Evolutionary conservation across 495 filamentous ascomycete genomes (phyloP).

Genomic region (Bacidia gigantensis): DNA sequence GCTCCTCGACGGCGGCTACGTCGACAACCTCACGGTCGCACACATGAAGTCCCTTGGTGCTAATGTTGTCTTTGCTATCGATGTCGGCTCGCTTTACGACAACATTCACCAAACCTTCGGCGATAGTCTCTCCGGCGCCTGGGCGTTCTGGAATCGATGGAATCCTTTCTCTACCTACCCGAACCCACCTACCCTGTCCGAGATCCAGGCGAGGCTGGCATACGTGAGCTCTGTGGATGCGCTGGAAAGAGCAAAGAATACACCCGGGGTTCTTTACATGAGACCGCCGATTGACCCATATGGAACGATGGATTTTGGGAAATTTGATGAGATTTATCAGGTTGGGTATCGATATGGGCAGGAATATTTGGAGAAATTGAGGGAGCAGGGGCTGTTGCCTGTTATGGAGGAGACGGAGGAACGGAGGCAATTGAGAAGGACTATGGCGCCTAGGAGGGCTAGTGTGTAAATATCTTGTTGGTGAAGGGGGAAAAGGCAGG

Average conservation of each 20-base stretch:
- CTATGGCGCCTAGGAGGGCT: slow-evolving; percentile 83
- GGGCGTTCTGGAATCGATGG: slow-evolving; percentile 90
- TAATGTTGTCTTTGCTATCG: slow-evolving; percentile 88
- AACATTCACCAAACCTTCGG: slow-evolving; percentile 81
- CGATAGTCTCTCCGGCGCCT: slow-evolving; percentile 87
- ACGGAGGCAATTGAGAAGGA: slow-evolving; percentile 76
- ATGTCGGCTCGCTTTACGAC: slow-evolving; percentile 86
- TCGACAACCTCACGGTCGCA: slow-evolving; percentile 91
- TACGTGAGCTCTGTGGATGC: slow-evolving; percentile 92
- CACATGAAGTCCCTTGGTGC: slow-evolving; percentile 94
- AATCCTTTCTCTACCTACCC: slow-evolving; percentile 78
- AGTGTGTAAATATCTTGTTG: slow-evolving; percentile 65
- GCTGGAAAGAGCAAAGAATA: slow-evolving; percentile 80
- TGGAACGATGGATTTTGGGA: slow-evolving; percentile 88
- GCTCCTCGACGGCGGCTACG: slow-evolving; percentile 90
- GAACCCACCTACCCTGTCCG: slow-evolving; percentile 87
- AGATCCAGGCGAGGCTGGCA: slow-evolving; percentile 87
- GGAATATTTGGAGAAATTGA: slow-evolving; percentile 57
- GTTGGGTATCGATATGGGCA: slow-evolving; percentile 78
- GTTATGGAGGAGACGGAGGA: slow-evolving; percentile 47
- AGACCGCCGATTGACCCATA: slow-evolving; percentile 86
- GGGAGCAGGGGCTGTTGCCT: slow-evolving; percentile 58
- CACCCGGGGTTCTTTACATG: slow-evolving; percentile 84
- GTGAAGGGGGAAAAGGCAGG: too few species aligned
- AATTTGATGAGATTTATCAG: slow-evolving; percentile 92